Conservation (phyloP, 768 basidiomycete genomes). For the Trametes maxima region DNA sequence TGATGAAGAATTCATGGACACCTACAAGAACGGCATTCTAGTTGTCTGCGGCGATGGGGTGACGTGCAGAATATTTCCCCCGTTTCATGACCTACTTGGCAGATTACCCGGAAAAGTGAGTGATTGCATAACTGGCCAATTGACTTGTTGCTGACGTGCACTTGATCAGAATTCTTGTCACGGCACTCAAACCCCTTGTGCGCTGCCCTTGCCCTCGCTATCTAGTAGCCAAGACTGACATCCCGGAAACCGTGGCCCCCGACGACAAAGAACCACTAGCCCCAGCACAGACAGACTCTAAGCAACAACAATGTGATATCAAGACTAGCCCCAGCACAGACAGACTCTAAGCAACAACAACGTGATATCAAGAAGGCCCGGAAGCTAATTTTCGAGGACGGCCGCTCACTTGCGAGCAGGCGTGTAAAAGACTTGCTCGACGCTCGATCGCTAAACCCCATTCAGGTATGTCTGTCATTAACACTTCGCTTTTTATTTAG, state of each 20-base stretch:
- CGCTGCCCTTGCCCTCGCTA: slow-evolving; percentile 44
- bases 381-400: slow-evolving; percentile 20
- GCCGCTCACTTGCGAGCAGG: slow-evolving; percentile 8
- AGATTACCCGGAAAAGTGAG: slow-evolving; percentile 42
- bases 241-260: slow-evolving; percentile 34
- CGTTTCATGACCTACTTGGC: slow-evolving; percentile 36
- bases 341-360: not conserved
- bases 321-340: no score
- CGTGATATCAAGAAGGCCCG: slow-evolving; percentile 17
- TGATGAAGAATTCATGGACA: slow-evolving; percentile 30
- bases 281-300: no score
- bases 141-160: not conserved
- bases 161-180: slow-evolving; percentile 39
- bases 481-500: no score
- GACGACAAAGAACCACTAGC: not conserved
- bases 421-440: slow-evolving; percentile 18
- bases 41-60: slow-evolving; percentile 34
- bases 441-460: slow-evolving; percentile 19
- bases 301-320: no score
- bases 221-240: slow-evolving; percentile 29
- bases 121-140: not conserved
- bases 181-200: slow-evolving; percentile 41
- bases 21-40: slow-evolving; percentile 33
- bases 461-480: slow-evolving; percentile 11
- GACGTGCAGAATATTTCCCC: slow-evolving; percentile 28